Percentiles rank a stretch among this genome's conserved stretches.
These are phyloP conservation scores for Amanita muscaria DNA, from an alignment of 768 basidiomycete genomes.

Conservation along the genomic window DNA sequence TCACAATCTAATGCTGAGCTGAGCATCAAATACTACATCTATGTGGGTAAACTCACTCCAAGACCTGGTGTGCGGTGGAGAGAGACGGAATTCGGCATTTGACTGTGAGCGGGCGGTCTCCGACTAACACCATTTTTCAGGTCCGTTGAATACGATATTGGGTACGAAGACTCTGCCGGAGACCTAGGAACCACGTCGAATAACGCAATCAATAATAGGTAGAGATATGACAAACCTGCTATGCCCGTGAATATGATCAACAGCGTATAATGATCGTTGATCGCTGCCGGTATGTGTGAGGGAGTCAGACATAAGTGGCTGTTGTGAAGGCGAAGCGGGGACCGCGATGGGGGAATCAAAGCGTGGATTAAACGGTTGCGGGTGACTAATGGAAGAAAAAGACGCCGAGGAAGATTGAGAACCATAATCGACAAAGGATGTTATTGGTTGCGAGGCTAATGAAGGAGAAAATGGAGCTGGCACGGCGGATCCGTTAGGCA, in stretches of 20 bases:
- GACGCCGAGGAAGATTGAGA: neutral
- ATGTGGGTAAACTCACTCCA: conserved; percentile 28
- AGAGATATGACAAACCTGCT: conserved; percentile 7
- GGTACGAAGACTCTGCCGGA: conserved; percentile 33
- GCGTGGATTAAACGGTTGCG: conserved; percentile 1
- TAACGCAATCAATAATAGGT: neutral
- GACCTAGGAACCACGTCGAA: conserved; percentile 18
- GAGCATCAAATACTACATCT: neutral
- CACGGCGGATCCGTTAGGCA: conserved; percentile 10
- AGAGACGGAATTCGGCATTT: conserved; percentile 34
- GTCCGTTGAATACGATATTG: conserved; percentile 17
- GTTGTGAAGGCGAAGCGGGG: neutral
- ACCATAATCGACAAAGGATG: no score
- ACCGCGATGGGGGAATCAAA: conserved; percentile 6
- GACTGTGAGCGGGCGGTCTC: conserved; percentile 34
- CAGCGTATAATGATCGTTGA: conserved; percentile 9
- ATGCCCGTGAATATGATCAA: conserved; percentile 2
- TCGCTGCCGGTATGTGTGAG: conserved; percentile 9
- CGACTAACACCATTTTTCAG: conserved; percentile 23
- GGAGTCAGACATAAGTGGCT: conserved; percentile 11
- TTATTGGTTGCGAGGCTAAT: conserved; percentile 1
- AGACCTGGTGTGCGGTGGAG: conserved; percentile 40
- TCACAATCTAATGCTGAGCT: neutral
- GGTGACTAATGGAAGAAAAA: neutral
- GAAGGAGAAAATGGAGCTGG: conserved; percentile 10